Evolutionary conservation across 1,284 basidiomycete species (phyloP), one percentile per base, ranked within the genome.

Genomic region (Tremellales sp.): DNA sequence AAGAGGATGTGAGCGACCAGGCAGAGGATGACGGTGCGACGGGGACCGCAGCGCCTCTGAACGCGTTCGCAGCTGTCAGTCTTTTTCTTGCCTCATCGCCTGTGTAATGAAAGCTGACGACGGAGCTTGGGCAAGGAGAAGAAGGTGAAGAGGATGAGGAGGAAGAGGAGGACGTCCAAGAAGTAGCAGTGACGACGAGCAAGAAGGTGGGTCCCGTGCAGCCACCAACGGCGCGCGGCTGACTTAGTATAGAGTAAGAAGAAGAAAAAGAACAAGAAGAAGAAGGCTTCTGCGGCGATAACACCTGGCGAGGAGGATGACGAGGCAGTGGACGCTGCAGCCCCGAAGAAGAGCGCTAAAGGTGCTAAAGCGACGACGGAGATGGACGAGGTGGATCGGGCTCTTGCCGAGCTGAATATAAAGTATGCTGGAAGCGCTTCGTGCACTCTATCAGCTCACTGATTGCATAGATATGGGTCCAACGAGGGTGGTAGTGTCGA

Each of bases 361-460:
- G 82, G 81, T 74, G 84, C 81, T 71, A 78, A 76, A 43, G 56
- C 33, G 60, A 57, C 45, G 70, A 84, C 79, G 64, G 79, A 36
- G 75, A 23, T 86, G 56, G 86, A 92, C 61, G 88, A 93, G 56
- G 76, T 94, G 24, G 89, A 93, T 65, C 79, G 81, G 49, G 89
- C 84, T 0, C 77, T 94, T 8, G 84, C 84, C 2, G 89, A 93
- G 64, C 78, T 96, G 21, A 85, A 86, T 3, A 59, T 84, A 49
- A 86, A 87, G 84, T 86, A 68, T 44, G 79, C 75, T n/a, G 0
- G 25, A 17, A 15, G 35, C 21, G 7, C 10, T 13, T 23, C 17
- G 23, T 12, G 25, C 5, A n/a, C n/a, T n/a, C n/a, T 23, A 23
- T 17, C 11, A 27, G 12, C 52, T 45, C 21, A n/a, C 3, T 24